Base-by-base conservation (phyloP, 2,329 filamentous ascomycete species). In the Aspergillus hortae region DNA sequence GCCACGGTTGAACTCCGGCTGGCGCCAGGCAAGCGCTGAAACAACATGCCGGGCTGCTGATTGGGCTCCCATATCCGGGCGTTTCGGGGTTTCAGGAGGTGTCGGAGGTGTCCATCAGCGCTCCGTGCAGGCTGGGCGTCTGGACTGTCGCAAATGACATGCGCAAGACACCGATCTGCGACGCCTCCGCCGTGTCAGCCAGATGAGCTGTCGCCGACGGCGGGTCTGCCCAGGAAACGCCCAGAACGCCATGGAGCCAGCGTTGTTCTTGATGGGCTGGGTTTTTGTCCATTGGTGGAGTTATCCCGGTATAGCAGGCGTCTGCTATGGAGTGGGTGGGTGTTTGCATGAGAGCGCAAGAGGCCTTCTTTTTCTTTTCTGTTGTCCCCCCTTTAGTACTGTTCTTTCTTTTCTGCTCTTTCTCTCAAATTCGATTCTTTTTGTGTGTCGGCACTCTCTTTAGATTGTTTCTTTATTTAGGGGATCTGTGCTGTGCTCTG, bases 161-260 rank as follows among this genome's bases (percentile, higher is more conserved):
- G 23, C 15, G 40, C 19, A 17, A 42, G 40, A 42, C 11, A 14
- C 40, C 19, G 17, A 42, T 42, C 40, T 42, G 19, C 40, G 4
- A 12, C 15, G 35, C 35, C 12, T 42, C 40, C 17, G 53, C 47
- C 40, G 58, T 60, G 53, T 60, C 56, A 57, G 53, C 36, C 54
- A 59, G 46, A 59, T 54, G 52, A 57, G 50, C 30, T 47, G 49
- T 43, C 35, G 14, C 11, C n/a, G 36, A 45, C 49, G 44, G 43
- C 44, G 25, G 52, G 46, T 46, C 49, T 43, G 44, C 21, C 27
- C 32, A 21, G 30, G n/a, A 35, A 35, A 33, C 30, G 15, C 25
- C 40, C 47, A 14, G 14, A 30, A 35, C 21, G 42, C 44, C 41
- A 46, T 51, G 48, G 43, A 53, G 53, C 49, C 36, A 27, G 38